phyloP scores from a whole-genome alignment of 208 protist genomes.

The Leishmania aethiopica region DNA sequence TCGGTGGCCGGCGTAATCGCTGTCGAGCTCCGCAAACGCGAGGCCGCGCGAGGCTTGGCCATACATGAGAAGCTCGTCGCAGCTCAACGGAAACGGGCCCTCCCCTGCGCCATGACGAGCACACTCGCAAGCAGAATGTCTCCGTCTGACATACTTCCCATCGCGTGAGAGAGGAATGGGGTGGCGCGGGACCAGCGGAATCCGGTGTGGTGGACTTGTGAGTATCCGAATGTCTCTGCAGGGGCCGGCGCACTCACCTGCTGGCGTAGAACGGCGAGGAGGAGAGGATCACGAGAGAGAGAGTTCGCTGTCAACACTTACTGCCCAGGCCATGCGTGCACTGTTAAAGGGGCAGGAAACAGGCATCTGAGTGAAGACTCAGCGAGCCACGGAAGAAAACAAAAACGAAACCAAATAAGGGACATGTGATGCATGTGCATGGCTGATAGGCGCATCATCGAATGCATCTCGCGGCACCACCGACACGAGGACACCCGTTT shows the following conservation, averaged over 20 bases:
- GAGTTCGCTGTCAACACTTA: background rate
- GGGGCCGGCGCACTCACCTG: background rate
- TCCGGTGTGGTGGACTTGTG: background rate
- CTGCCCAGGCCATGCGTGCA: background rate
- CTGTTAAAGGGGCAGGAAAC: background rate
- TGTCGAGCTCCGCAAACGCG: too few relatives aligned
- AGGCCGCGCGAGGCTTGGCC: too few relatives aligned
- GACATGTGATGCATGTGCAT: background rate
- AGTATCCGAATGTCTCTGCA: background rate
- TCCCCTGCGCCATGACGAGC: too few relatives aligned
- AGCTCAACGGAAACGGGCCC: too few relatives aligned
- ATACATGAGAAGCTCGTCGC: too few relatives aligned
- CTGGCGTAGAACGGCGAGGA: background rate
- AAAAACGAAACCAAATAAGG: background rate
- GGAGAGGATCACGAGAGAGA: background rate
- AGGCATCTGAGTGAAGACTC: background rate
- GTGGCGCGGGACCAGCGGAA: background rate
- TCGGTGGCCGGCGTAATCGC: too few relatives aligned
- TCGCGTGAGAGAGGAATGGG: too few relatives aligned
- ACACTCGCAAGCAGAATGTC: too few relatives aligned
- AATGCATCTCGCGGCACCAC: background rate
- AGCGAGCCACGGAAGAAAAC: slow-evolving; percentile 3
- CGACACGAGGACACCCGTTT: background rate
- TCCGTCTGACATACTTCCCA: too few relatives aligned
- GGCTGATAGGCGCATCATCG: background rate